Percentiles rank a stretch among this genome's conserved stretches.
These are phyloP conservation scores for Coniochaeta hoffmannii DNA, from an alignment of 2,329 filamentous ascomycete species.

Conservation along the genomic window DNA sequence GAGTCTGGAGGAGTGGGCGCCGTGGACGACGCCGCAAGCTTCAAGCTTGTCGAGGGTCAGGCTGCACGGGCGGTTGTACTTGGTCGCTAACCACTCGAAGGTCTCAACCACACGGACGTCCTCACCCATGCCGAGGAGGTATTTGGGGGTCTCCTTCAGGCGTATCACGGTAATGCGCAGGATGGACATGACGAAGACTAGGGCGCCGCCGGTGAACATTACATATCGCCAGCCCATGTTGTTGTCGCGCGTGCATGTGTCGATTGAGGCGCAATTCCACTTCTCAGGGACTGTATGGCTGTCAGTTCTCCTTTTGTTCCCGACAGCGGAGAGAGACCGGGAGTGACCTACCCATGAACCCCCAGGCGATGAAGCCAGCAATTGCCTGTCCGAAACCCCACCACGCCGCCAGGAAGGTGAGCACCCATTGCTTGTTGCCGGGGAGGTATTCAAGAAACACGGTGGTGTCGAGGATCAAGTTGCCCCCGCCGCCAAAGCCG, in stretches of 20 bases:
- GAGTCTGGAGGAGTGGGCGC: constrained; percentile 23
- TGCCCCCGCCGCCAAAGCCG: constrained; percentile 47
- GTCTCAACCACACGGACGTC: constrained; percentile 42
- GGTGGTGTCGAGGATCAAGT: constrained; percentile 54
- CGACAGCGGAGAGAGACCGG: background rate
- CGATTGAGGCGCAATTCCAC: constrained; percentile 25
- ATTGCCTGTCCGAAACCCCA: constrained; percentile 41
- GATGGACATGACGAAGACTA: constrained; percentile 43
- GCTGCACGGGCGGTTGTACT: constrained; percentile 30
- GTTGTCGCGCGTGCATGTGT: constrained; percentile 30
- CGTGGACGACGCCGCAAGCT: constrained; percentile 34
- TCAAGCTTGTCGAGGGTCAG: constrained; percentile 38
- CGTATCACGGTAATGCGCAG: constrained; percentile 45
- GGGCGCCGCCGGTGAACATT: constrained; percentile 37
- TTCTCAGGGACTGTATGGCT: constrained; percentile 21
- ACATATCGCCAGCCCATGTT: constrained; percentile 46
- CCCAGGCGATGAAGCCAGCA: constrained; percentile 42
- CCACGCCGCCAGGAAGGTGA: constrained; percentile 54
- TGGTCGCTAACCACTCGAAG: constrained; percentile 29
- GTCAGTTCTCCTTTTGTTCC: too few species aligned
- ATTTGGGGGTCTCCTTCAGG: constrained; percentile 54
- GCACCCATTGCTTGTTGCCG: constrained; percentile 53
- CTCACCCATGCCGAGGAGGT: constrained; percentile 42
- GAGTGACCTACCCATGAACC: constrained; percentile 31
- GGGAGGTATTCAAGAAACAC: constrained; percentile 39